A percentile compares a stretch with the other conserved stretches of the same genome.
Evolutionary conservation across 179 eudicot genomes (phyloP).

Genomic region (Gypsophila paniculata): DNA sequence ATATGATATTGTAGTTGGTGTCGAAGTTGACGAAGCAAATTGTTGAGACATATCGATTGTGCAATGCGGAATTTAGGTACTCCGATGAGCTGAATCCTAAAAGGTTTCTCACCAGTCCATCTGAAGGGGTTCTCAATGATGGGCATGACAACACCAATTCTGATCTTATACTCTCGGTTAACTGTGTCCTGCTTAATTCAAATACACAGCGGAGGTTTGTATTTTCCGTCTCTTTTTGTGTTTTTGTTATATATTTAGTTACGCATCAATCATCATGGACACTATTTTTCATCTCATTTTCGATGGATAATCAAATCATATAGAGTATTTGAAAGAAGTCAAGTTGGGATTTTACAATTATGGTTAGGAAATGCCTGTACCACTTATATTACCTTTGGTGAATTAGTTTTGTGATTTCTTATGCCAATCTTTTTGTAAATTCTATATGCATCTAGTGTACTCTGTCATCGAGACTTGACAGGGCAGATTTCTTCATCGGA

Average conservation of each 20-base stretch:
- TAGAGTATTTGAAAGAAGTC: neutral
- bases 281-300: neutral
- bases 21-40: slow-evolving; percentile 77
- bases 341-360: neutral
- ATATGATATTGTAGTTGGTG: slow-evolving; percentile 37
- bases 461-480: neutral
- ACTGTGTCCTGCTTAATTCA: slow-evolving; percentile 53
- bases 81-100: slow-evolving; percentile 68
- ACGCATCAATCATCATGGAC: neutral
- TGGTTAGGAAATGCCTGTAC: neutral
- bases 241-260: neutral
- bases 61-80: slow-evolving; percentile 72
- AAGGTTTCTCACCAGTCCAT: slow-evolving; percentile 82
- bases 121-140: slow-evolving; percentile 75
- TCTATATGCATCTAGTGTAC: neutral
- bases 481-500: no score
- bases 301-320: neutral
- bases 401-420: neutral
- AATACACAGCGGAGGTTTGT: slow-evolving; percentile 59
- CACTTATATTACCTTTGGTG: neutral
- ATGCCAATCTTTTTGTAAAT: neutral
- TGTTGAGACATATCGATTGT: slow-evolving; percentile 68
- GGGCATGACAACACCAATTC: slow-evolving; percentile 87
- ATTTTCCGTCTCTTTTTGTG: slow-evolving; percentile 10
- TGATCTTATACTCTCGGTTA: slow-evolving; percentile 74